Base-by-base conservation (phyloP, 192 early-diverging fungal genomes). In the Backusella mclennaniae region DNA sequence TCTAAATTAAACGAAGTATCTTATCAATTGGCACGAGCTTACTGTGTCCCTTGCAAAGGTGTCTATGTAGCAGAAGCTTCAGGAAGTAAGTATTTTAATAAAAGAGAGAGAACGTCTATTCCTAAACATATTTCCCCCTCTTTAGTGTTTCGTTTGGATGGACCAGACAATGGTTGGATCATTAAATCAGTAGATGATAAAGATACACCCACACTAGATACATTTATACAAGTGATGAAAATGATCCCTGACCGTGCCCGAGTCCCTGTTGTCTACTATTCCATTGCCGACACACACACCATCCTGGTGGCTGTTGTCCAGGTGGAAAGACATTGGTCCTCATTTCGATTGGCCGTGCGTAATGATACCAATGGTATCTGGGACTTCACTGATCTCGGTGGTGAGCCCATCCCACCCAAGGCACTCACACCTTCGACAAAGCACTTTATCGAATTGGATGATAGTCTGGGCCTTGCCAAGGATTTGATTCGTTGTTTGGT, bases 201-300 rank as follows among this genome's bases (percentile, higher is more conserved):
- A 46, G 87, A 90, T 1, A 94, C 93, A 17, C 90, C 92, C 5
- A 90, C 88, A 56, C 77, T 98, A 35, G 90, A 93, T 31, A 88
- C 89, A 41, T 96, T 98, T 83, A 90, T 93, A 33, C 83, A 81
- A 11, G 95, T 92, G 9, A 82, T 97, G 84, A 83, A 88, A 53
- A 38, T 26, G 11, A 90, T 98, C 39, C 91, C 90, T 33, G 95
- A 97, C 66, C 86, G 93, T 66, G 89, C 85, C 42, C 88, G 94
- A 1, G 88, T 96, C 36, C 94, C 94, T 21, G 86, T 95, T 33
- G 90, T 93, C 3, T 95, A 91, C 74, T 92, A 92, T 67, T 87
- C 86, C 7, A 95, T 95, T 77, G 89, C 87, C 41, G 94, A 95
- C 78, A 85, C 92, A 0, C 94, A 95, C 73, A 91, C 91, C 9